Evolutionary conservation across 352 stramenopile species (phyloP), one percentile per base, ranked within the genome.

Genomic region (Globisporangium nunn): DNA sequence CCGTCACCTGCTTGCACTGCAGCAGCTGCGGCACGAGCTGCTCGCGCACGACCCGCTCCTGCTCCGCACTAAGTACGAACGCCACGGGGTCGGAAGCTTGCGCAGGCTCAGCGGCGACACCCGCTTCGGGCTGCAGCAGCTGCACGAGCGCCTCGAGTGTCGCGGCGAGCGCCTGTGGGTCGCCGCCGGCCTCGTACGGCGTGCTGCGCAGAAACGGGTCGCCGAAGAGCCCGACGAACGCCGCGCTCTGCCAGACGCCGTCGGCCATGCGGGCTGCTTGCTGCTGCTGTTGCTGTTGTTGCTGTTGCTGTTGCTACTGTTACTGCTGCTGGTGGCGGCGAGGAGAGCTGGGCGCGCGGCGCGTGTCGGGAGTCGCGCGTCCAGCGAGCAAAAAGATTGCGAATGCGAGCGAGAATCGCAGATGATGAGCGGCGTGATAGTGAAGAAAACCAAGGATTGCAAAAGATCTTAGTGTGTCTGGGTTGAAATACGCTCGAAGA

Each of bases 201-300:
- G 85, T 95, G 23, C 61, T 67, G n/a, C 77, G 81, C 50, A 93
- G 68, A 50, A 79, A 92, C 52, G 85, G 79, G 65, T 95, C 83
- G 28, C 81, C 84, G 54, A 91, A 91, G 55, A 90, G 58, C 52
- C 81, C 84, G 39, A 94, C 49, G 59, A 85, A 92, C 45, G 70
- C 70, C 31, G 78, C 68, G 50, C 74, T 75, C 49, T 79, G 71
- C 84, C 84, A 94, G 17, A 85, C 70, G 6, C 63, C 65, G 37
- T 78, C 60, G 29, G 60, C 54, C 60, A 61, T 64, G 3, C 37
- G 37, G 11, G 37, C 11, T 3, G 1, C 7, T 41, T 47, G 41
- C 10, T 47, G 14, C 29, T 4, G 15, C 4, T 47, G 23, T 23
- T 23, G 23, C 41, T 47, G 3, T 18, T 47, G 41, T 17, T 46